Evolutionary conservation across 345 rosid species (phyloP), one percentile per base, ranked within the genome.

Genomic region (Cardamine chenopodiifolia): DNA sequence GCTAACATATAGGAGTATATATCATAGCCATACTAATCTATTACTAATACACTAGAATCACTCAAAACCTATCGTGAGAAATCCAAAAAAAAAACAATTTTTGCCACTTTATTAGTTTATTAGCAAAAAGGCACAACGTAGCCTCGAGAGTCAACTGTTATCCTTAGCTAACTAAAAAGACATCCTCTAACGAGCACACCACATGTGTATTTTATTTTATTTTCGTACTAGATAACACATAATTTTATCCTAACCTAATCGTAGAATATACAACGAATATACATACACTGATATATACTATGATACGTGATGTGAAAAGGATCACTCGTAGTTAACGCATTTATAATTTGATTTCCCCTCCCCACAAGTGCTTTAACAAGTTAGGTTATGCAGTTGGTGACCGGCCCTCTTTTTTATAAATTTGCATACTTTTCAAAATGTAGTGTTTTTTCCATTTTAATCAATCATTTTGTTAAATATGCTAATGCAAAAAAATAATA

Each of bases 331-430:
- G 52, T 12, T 44, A 65, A 32, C 40, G 29, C 22, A 50, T 12
- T 35, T 37, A 20, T 35, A 22, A 13, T 2, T 47, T 66, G 52
- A 66, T 34, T 34, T 11, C 44, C 14, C 37, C 10, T 0, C 10
- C 37, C 37, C 11, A 3, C 7, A 32, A 34, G 37, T 34, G 70
- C 75, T 76, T 76, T 75, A 49, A 67, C 71, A 55, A 70, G 54
- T 76, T 76, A 76, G 75, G 75, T 70, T 68, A 70, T 47, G 71
- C 12, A 70, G 75, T 76, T 63, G 80, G 75, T 76, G 61, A 70
- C 80, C 71, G 60, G 75, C 61, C 52, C 71, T 62, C 18, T 5
- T 55, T 52, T 53, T 54, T 52, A 50, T 22, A 19, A 17, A 17
- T 58, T 29, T 49, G 40, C 52, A 39, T n/a, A 57, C 15, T 49